phyloP scores from a whole-genome alignment of 441 rosid genomes.

The Croton laevigatus region DNA sequence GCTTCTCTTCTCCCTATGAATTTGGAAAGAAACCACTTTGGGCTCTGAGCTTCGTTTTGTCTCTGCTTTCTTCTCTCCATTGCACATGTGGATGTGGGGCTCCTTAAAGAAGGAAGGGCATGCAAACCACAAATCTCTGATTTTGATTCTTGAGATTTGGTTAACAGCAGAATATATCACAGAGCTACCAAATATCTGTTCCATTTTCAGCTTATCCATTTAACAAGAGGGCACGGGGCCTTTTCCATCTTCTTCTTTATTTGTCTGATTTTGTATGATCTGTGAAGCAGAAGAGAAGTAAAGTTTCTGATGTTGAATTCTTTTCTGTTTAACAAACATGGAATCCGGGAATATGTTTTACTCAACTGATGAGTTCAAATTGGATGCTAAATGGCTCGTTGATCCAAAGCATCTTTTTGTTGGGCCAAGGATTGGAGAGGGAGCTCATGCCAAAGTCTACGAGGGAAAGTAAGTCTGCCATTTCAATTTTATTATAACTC shows the following conservation, averaged over 20 bases:
- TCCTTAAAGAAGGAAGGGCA: conserved; percentile 34
- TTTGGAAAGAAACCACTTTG: conserved; percentile 27
- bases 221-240: conserved; percentile 23
- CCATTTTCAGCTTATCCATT: conserved; percentile 37
- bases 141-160: conserved; percentile 31
- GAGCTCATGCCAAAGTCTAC: conserved; percentile 94
- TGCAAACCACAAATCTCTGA: conserved; percentile 37
- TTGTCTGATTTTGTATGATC: neutral
- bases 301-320: neutral
- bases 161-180: conserved; percentile 20
- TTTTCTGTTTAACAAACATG: conserved; percentile 30
- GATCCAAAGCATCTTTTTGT: conserved; percentile 82
- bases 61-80: conserved; percentile 27
- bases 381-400: conserved; percentile 78
- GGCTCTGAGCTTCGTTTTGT: conserved; percentile 25
- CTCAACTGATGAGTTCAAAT: conserved; percentile 42
- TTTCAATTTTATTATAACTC: neutral
- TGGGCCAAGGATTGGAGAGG: conserved; percentile 94
- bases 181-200: conserved; percentile 30
- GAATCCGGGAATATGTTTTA: conserved; percentile 68
- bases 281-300: neutral
- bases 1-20: conserved; percentile 39
- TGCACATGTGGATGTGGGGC: conserved; percentile 57
- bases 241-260: conserved; percentile 23
- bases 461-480: conserved; percentile 79